Conservation (phyloP, 1,139 yeast species). For the Hansenula sp. region DNA sequence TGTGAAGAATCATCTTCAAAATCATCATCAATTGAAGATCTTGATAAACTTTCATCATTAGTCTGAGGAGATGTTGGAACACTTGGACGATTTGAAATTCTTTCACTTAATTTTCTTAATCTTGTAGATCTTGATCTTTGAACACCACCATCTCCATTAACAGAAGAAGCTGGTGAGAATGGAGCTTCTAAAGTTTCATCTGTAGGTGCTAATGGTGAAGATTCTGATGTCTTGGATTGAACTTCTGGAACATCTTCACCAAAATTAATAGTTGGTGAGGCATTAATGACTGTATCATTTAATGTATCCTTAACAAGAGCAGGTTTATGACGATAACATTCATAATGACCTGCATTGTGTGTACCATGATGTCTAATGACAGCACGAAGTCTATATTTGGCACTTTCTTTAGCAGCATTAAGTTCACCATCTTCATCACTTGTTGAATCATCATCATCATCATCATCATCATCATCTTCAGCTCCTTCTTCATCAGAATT, state of each 20-base stretch:
- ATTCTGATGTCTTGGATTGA: conserved; percentile 2
- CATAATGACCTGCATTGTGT: conserved; percentile 88
- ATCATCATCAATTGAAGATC: conserved; percentile 10
- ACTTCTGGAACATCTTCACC: conserved; percentile 19
- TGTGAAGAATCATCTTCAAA: conserved; percentile 12
- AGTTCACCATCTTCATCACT: conserved; percentile 23
- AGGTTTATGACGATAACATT: conserved; percentile 72
- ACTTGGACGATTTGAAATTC: neutral
- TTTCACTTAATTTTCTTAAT: conserved; percentile 2
- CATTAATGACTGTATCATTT: conserved; percentile 41
- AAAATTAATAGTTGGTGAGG: conserved; percentile 42
- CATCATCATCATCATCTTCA: conserved; percentile 16
- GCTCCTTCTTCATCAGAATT: conserved; percentile 19
- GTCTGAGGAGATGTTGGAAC: conserved; percentile 4
- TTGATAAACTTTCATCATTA: conserved; percentile 11
- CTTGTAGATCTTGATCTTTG: neutral
- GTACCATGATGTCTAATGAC: conserved; percentile 84
- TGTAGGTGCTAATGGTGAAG: too few species aligned
- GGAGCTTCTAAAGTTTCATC: too few species aligned
- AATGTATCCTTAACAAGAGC: conserved; percentile 43
- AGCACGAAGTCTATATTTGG: conserved; percentile 59
- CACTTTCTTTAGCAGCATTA: conserved; percentile 16
- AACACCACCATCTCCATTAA: neutral
- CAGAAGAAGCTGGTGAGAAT: too few species aligned
- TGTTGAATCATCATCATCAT: conserved; percentile 4